Conservation (phyloP, 345 rosid genomes). For the Streptanthus diversifolius region DNA sequence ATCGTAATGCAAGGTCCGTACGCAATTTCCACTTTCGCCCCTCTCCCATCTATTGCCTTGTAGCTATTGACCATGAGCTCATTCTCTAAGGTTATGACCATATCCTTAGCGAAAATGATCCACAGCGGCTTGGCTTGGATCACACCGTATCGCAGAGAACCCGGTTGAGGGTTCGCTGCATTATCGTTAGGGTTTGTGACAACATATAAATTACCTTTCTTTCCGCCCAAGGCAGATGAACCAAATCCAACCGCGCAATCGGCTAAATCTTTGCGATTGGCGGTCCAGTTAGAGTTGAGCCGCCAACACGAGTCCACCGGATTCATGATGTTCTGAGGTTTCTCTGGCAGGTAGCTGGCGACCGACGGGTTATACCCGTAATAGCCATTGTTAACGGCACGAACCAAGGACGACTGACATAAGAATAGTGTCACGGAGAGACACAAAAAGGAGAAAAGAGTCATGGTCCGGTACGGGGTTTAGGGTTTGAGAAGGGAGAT, state of each 20-base stretch:
- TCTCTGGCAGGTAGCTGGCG: constrained; percentile 32
- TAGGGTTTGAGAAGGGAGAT: constrained; percentile 1
- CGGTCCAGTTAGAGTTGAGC: constrained; percentile 56
- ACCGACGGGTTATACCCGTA: constrained; percentile 30
- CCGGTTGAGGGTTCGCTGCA: constrained; percentile 68
- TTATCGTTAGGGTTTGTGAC: constrained; percentile 62
- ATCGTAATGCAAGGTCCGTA: constrained; percentile 76
- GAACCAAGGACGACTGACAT: constrained; percentile 15
- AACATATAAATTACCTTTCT: constrained; percentile 58
- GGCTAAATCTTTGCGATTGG: constrained; percentile 64
- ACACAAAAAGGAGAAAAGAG: constrained; percentile 8
- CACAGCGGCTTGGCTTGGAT: constrained; percentile 63
- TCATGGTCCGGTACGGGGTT: constrained; percentile 8
- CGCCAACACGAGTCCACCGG: constrained; percentile 84
- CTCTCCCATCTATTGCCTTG: constrained; percentile 91
- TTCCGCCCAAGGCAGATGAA: constrained; percentile 66
- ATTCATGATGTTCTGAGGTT: constrained; percentile 40
- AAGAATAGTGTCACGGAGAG: constrained; percentile 9
- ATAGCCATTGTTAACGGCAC: constrained; percentile 13
- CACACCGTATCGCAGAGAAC: constrained; percentile 53
- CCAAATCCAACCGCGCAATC: constrained; percentile 82
- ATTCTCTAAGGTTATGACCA: constrained; percentile 64
- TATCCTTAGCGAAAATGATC: constrained; percentile 73
- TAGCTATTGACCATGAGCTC: constrained; percentile 82
- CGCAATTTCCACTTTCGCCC: constrained; percentile 70